Evolutionary conservation across 1,284 basidiomycete species (phyloP), one percentile per base, ranked within the genome.

Genomic region (Testicularia cyperi): DNA sequence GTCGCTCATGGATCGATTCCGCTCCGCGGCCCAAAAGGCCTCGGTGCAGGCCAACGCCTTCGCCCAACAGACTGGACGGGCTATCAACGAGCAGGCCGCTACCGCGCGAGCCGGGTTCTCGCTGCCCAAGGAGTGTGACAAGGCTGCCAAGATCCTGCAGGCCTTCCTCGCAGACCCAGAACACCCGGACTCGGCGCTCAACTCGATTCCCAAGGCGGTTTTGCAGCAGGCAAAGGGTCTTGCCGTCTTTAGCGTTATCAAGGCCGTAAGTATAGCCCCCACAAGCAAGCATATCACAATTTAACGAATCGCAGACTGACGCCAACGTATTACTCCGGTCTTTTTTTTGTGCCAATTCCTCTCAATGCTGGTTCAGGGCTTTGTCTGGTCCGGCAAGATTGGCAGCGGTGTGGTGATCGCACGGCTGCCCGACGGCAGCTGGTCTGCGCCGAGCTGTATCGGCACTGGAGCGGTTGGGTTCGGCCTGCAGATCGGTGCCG

Each of bases 391-490:
- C 8, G 94, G 91, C 39, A 94, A 92, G 78, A 91, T 90, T 1
- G 94, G 94, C 26, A 91, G 88, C 0, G 94, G 94, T 8, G 79
- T 98, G 48, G 92, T 98, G 74, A 88, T 96, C 69, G 90, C 94
- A 9, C 86, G 95, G 14, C 83, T 97, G 26, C 88, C 89, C 4
- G 92, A 97, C 74, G 95, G 94, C 54, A 92, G 88, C 16, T 97
- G 94, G 94, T 92, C 88, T 35, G 92, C 92, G 1, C 94, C 94
- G 0, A 91, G 88, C 31, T 96, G 92, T 79, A 95, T 98, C 75
- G 92, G 90, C n/a, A 97, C 92, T 0, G 92, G 90, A 19, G 65
- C 68, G 1, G 78, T 95, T 5, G 94, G 94, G 28, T 92, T 92
- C 86, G 94, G 94, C 34, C 84, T 97, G 35, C 94, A 89, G 75